Percentiles rank a stretch among this genome's conserved stretches.
phyloP scores from a whole-genome alignment of 2,329 filamentous ascomycete genomes.

The Colletotrichum spaethianum region DNA sequence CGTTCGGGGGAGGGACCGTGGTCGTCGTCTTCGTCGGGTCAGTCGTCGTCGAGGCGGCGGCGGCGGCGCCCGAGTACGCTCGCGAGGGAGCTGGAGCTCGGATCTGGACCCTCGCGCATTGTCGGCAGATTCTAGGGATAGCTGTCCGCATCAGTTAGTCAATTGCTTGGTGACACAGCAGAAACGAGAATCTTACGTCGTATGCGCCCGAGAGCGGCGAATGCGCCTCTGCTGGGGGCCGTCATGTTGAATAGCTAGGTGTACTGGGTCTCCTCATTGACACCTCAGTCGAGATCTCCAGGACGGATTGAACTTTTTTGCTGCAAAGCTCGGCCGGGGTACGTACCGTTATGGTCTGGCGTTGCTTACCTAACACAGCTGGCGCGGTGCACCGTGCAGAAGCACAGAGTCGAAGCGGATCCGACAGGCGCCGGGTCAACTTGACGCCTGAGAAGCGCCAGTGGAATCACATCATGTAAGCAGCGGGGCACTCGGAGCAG shows the following conservation, averaged over 20 bases:
- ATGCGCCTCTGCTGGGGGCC: conserved; percentile 70
- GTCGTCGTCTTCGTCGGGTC: conserved; percentile 30
- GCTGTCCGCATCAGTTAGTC: conserved; percentile 41
- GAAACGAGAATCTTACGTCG: conserved; percentile 59
- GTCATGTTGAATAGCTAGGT: conserved; percentile 59
- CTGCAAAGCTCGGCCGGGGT: conserved; percentile 38
- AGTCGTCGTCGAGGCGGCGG: conserved; percentile 39
- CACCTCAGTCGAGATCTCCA: conserved; percentile 37
- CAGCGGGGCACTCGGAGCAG: conserved; percentile 17
- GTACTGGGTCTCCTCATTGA: conserved; percentile 30
- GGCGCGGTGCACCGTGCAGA: neutral
- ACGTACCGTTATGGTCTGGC: conserved; percentile 48
- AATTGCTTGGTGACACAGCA: conserved; percentile 18
- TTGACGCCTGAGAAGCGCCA: conserved; percentile 2
- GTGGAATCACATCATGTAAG: conserved; percentile 19
- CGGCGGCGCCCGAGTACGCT: conserved; percentile 52
- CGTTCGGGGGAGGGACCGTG: conserved; percentile 45
- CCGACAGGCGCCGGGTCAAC: conserved; percentile 7
- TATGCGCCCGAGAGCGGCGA: conserved; percentile 63
- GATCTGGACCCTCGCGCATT: conserved; percentile 53
- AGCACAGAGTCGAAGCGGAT: neutral
- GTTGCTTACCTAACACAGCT: conserved; percentile 39
- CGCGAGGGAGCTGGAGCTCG: conserved; percentile 49
- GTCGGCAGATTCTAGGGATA: conserved; percentile 53
- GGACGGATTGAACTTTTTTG: conserved; percentile 48